Conservation (phyloP, 1,139 yeast genomes). For the Blastobotrys indianensis region DNA sequence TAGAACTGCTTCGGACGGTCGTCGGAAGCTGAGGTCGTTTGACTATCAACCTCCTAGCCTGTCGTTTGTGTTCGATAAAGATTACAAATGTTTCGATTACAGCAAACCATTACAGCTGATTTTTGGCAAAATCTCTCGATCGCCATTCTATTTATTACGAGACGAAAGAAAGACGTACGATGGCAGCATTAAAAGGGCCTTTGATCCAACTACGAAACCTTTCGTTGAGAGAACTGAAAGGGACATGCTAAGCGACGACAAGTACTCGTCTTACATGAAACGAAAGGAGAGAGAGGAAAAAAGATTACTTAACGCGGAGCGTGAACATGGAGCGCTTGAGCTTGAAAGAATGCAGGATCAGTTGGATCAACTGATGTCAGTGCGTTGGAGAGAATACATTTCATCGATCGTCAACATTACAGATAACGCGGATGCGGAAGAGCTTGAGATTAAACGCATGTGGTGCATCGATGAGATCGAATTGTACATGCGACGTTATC, state of each 20-base stretch:
- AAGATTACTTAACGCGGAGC: constrained; percentile 54
- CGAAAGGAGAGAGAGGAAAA: constrained; percentile 64
- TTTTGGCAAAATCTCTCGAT: not conserved
- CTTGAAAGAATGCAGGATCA: constrained; percentile 46
- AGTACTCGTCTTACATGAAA: constrained; percentile 49
- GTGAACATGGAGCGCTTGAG: constrained; percentile 45
- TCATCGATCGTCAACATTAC: constrained; percentile 50
- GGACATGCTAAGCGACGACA: constrained; percentile 45
- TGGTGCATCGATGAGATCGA: constrained; percentile 50
- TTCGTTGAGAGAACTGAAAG: not conserved
- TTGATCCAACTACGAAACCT: not conserved
- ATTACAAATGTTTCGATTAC: constrained; percentile 1
- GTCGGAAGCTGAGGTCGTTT: no score
- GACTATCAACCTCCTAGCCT: no score
- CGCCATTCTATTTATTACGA: no score
- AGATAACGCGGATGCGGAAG: constrained; percentile 43
- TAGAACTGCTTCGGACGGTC: constrained; percentile 29
- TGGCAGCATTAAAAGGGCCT: not conserved
- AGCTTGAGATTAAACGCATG: constrained; percentile 45
- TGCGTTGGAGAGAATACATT: constrained; percentile 52
- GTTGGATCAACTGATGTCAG: constrained; percentile 42
- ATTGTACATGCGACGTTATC: constrained; percentile 43
- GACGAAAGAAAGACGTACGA: not conserved
- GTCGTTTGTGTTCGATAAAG: no score
- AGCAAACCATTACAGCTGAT: constrained; percentile 2